Evolutionary conservation across 176 grass and related monocot species (phyloP).

Genomic region (Avena insularis): DNA sequence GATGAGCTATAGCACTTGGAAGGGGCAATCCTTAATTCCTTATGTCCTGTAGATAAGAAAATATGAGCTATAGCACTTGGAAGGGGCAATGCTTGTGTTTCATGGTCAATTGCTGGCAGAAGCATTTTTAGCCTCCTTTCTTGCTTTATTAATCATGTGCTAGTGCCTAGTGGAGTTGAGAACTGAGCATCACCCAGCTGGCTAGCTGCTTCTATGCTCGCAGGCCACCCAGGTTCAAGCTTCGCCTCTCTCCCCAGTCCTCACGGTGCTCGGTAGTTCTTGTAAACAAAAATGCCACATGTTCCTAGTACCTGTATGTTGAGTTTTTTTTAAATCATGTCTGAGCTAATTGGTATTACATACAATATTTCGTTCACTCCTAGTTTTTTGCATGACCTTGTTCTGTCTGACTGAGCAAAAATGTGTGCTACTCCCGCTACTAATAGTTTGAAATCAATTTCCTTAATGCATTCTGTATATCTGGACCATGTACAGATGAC

Average conservation of each 20-base stretch:
- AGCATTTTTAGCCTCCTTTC: background rate
- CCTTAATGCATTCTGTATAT: slow-evolving; percentile 20
- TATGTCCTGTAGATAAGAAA: background rate
- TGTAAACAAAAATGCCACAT: no score
- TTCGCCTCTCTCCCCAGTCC: no score
- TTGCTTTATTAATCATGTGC: background rate
- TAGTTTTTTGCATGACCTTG: background rate
- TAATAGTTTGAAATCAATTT: background rate
- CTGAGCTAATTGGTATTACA: background rate
- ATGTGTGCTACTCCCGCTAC: slow-evolving; percentile 28
- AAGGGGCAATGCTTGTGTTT: background rate
- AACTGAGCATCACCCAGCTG: no score
- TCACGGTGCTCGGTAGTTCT: no score
- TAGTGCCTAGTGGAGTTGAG: no score
- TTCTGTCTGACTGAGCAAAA: background rate
- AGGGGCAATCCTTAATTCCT: no score
- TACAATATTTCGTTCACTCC: background rate
- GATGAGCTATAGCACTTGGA: no score
- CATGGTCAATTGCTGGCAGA: background rate
- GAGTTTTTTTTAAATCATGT: background rate
- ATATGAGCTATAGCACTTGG: background rate
- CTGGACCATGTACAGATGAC: slow-evolving; percentile 72
- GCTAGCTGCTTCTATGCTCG: no score
- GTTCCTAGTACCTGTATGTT: no score
- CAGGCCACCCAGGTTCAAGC: no score